These are phyloP conservation scores for Apiotrichum veenhuisii DNA, from an alignment of 1,284 basidiomycete species.

Conservation along the genomic window DNA sequence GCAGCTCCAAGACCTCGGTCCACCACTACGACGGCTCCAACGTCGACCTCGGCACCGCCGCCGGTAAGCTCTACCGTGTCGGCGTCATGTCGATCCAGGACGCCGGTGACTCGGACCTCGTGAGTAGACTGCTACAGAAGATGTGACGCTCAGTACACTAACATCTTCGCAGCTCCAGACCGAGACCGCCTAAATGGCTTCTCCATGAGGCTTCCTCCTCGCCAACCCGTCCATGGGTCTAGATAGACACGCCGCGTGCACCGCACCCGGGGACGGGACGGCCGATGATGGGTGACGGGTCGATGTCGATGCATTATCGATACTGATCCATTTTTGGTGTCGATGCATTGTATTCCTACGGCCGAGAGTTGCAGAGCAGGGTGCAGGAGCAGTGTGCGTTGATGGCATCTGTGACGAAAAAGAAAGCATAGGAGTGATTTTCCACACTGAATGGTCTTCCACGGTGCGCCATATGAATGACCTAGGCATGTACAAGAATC, in stretches of 20 bases:
- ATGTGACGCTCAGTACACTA: neutral
- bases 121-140: slow-evolving; percentile 32
- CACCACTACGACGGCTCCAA: slow-evolving; percentile 98
- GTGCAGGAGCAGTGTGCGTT: too few species aligned
- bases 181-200: slow-evolving; percentile 34
- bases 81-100: slow-evolving; percentile 98
- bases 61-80: slow-evolving; percentile 98
- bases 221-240: neutral
- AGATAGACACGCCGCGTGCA: neutral
- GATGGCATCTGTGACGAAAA: neutral
- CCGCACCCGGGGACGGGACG: neutral
- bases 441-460: too few species aligned
- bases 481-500: too few species aligned
- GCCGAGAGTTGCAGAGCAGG: neutral
- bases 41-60: slow-evolving; percentile 96
- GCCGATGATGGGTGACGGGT: neutral
- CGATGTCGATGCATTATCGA: slow-evolving; percentile 6
- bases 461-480: too few species aligned
- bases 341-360: slow-evolving; percentile 39
- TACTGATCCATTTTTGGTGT: neutral
- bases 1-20: slow-evolving; percentile 82
- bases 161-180: slow-evolving; percentile 33
- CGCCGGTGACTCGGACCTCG: slow-evolving; percentile 94
- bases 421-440: too few species aligned
- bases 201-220: neutral